Evolutionary conservation across 1,284 basidiomycete species (phyloP), one percentile per base, ranked within the genome.

Genomic region (Apiotrichum sp.): DNA sequence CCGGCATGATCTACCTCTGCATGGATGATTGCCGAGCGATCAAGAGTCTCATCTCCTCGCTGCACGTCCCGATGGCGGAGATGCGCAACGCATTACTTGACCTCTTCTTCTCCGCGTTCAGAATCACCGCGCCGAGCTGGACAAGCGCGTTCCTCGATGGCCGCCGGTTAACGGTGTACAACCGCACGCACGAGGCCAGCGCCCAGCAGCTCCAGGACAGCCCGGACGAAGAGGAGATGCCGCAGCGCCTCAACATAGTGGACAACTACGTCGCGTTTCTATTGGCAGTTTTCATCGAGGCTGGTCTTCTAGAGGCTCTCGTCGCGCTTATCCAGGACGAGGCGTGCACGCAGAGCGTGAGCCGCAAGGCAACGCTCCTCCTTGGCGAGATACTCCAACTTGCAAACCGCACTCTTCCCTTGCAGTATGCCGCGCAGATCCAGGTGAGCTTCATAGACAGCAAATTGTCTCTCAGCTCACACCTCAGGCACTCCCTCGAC

Each of bases 181-280:
- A 71, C 48, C 61, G 56, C 6, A 62, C 68, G 1, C 65, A 70
- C 45, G 65, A 73, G 53, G 69, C 69, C 13, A 59, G 67, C 8
- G 62, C 66, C 13, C 63, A 70, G 48, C 58, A 59, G 32, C 53
- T 73, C 11, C 60, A 65, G 10, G 69, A 72, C 1, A 66, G 59
- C 3, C 47, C 45, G 8, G 61, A 62, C 6, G 69, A 69, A 9
- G 62, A 65, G 55, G 81, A 82, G 62, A 73, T 78, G 6, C 77
- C 82, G 41, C 83, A 86, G 62, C 80, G 82, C 8, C 77, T 92
- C 41, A 93, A 88, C 65, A 76, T 98, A 6, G 87, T 92, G 3
- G 93, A 98, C 68, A 95, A 98, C 68, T 99, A 92, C 70, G 84
- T 95, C 45, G 87, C 88, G 0, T 79, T 99, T n/a, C 78, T 98